Evolutionary conservation across 352 stramenopile genomes (phyloP), one percentile per base, ranked within the genome.

Genomic region (Globisporangium irregulare): DNA sequence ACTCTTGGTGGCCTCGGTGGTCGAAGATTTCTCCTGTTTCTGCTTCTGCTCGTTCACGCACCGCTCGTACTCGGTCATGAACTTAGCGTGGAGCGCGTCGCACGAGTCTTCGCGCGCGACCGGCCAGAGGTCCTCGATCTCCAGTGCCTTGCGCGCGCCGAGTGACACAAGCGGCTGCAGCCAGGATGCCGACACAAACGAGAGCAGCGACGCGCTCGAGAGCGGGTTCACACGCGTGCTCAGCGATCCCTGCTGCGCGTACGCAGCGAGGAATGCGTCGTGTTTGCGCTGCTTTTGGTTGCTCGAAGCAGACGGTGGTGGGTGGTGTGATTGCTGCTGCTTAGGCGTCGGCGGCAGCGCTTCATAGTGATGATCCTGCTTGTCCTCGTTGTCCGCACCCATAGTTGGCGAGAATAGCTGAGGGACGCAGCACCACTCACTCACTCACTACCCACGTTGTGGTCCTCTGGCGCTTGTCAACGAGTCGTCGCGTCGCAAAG

Each of bases 111-210:
- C 62, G 24, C 34, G 62, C 12, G 62, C 22, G 1, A 67, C 53
- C 18, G 62, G 62, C 62, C 62, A 67, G 20, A 67, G 50, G 29
- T 67, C 62, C 32, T 46, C 48, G n/a, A 54, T 22, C 24, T 67
- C 62, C 7, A 67, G 62, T n/a, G 27, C 48, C 34, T 69, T 69
- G n/a, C 22, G 34, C 29, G 71, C 71, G 32, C 75, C 75, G 56
- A 80, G 75, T 29, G 73, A 73, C 51, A 82, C 68, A n/a, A 82
- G 61, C 20, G 75, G 68, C 18, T 82, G 73, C 14, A 82, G 25
- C 75, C 75, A 82, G 5, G 34, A 32, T 58, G 72, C 75, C 8
- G 51, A 69, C 34, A 78, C n/a, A 34, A 74, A 64, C 3, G 75
- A 77, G 48, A 76, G 53, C 20, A 79, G 50, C 0, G 73, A 78